A percentile compares a stretch with the other conserved stretches of the same genome.
Evolutionary conservation across 768 basidiomycete genomes (phyloP).

Genomic region (Pleurotus ostreatus): DNA sequence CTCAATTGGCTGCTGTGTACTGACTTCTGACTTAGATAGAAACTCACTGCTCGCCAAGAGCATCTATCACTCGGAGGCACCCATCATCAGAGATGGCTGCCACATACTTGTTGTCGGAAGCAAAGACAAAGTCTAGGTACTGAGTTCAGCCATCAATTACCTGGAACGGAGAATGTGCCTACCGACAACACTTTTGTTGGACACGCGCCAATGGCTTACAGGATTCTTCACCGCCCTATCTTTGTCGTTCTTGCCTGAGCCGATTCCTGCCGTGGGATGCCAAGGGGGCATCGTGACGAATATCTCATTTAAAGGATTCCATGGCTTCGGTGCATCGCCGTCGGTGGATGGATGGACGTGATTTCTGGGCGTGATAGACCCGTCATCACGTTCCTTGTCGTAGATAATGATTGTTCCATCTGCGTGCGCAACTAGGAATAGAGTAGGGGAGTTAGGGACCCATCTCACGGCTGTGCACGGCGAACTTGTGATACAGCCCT

Average conservation of each 20-base stretch:
- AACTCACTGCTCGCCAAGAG: slow-evolving; percentile 77
- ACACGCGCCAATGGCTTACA: slow-evolving; percentile 86
- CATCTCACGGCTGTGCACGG: slow-evolving; percentile 88
- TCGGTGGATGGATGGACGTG: slow-evolving; percentile 30
- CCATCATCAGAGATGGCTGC: slow-evolving; percentile 93
- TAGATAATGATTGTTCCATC: slow-evolving; percentile 89
- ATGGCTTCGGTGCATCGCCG: slow-evolving; percentile 29
- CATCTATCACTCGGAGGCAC: slow-evolving; percentile 85
- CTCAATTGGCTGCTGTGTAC: background rate
- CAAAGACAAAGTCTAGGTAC: slow-evolving; percentile 81
- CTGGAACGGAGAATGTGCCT: slow-evolving; percentile 17
- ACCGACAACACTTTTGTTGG: slow-evolving; percentile 71
- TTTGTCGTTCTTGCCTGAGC: slow-evolving; percentile 48
- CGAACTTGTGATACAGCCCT: slow-evolving; percentile 78
- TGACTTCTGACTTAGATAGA: background rate
- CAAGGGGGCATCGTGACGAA: slow-evolving; percentile 83
- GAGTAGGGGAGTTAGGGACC: slow-evolving; percentile 76
- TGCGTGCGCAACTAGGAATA: slow-evolving; percentile 84
- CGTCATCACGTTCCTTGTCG: slow-evolving; percentile 89
- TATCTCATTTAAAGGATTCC: slow-evolving; percentile 76
- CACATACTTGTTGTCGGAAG: slow-evolving; percentile 87
- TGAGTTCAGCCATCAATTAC: background rate
- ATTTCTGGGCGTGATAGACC: slow-evolving; percentile 61
- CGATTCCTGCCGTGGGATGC: slow-evolving; percentile 48
- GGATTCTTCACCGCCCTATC: slow-evolving; percentile 81